Evolutionary conservation across 495 filamentous ascomycete genomes (phyloP).

Genomic region (Massariosphaeria phaeospora): DNA sequence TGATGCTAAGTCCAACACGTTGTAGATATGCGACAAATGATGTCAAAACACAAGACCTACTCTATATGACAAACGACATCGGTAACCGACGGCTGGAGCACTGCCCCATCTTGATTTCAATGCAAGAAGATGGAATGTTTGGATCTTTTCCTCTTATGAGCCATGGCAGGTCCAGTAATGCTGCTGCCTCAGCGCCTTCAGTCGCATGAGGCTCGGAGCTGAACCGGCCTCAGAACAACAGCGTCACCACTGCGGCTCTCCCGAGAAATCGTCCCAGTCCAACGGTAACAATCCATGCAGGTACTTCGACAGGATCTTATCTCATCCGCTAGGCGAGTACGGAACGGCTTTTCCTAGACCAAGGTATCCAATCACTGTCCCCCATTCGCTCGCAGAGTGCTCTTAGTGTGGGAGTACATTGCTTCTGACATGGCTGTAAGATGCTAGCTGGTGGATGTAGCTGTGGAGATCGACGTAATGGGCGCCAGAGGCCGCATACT

Average conservation of each 20-base stretch:
- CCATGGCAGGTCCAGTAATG: constrained; percentile 10
- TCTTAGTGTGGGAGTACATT: constrained; percentile 21
- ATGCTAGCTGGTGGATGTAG: constrained; percentile 9
- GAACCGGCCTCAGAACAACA: constrained; percentile 23
- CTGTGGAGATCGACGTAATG: constrained; percentile 17
- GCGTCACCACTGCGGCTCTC: constrained; percentile 28
- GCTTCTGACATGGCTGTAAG: constrained; percentile 8
- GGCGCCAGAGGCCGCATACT: constrained; percentile 4
- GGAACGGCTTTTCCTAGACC: constrained; percentile 11
- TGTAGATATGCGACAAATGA: neutral
- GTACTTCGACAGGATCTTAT: constrained; percentile 24
- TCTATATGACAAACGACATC: constrained; percentile 12
- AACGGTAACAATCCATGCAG: constrained; percentile 34
- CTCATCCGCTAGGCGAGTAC: constrained; percentile 3
- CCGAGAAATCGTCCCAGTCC: constrained; percentile 27
- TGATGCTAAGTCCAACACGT: neutral
- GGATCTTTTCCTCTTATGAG: neutral
- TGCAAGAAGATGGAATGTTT: constrained; percentile 14
- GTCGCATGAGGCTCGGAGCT: constrained; percentile 19
- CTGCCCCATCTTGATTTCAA: constrained; percentile 27
- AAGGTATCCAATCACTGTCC: constrained; percentile 10
- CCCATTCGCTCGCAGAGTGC: neutral
- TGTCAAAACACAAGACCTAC: constrained; percentile 5
- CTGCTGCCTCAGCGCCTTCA: constrained; percentile 16
- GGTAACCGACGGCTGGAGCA: constrained; percentile 31